phyloP scores from a whole-genome alignment of 768 basidiomycete genomes.

The Leccinum longicurvipes region DNA sequence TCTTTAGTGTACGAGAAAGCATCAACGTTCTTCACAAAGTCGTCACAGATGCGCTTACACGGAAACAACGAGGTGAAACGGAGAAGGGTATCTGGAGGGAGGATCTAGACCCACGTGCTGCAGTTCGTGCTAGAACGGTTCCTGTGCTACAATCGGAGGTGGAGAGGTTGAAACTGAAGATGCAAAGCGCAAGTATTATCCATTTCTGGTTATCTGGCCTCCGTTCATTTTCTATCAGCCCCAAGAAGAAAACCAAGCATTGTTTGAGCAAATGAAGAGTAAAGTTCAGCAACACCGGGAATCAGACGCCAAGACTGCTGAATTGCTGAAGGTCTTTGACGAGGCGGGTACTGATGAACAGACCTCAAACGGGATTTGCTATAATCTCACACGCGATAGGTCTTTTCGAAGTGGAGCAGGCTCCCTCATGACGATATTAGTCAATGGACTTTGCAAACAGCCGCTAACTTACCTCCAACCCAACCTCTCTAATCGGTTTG shows the following conservation, averaged over 20 bases:
- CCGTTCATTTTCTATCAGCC: constrained; percentile 37
- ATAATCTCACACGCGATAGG: constrained; percentile 32
- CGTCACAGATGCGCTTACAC: constrained; percentile 62
- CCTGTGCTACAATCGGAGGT: constrained; percentile 51
- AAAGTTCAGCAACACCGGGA: constrained; percentile 44
- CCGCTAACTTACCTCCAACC: constrained; percentile 36
- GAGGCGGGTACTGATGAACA: constrained; percentile 36
- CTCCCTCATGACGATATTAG: constrained; percentile 66
- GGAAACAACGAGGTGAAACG: constrained; percentile 42
- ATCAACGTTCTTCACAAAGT: constrained; percentile 69
- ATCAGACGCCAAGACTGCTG: constrained; percentile 43
- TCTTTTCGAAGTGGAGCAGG: constrained; percentile 48
- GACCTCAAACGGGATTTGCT: neutral
- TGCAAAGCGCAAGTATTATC: constrained; percentile 33
- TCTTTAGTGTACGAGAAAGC: constrained; percentile 67
- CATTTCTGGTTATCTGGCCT: neutral
- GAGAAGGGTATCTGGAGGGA: constrained; percentile 62
- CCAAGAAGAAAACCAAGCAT: constrained; percentile 50
- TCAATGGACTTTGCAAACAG: constrained; percentile 39
- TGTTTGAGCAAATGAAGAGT: constrained; percentile 48
- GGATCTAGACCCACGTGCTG: constrained; percentile 58
- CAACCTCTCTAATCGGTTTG: constrained; percentile 11
- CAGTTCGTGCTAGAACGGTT: constrained; percentile 59
- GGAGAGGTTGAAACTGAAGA: constrained; percentile 35
- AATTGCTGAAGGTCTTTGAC: constrained; percentile 53